phyloP scores from a whole-genome alignment of 805 yeast genomes.

The Metschnikowia amazonensis region DNA sequence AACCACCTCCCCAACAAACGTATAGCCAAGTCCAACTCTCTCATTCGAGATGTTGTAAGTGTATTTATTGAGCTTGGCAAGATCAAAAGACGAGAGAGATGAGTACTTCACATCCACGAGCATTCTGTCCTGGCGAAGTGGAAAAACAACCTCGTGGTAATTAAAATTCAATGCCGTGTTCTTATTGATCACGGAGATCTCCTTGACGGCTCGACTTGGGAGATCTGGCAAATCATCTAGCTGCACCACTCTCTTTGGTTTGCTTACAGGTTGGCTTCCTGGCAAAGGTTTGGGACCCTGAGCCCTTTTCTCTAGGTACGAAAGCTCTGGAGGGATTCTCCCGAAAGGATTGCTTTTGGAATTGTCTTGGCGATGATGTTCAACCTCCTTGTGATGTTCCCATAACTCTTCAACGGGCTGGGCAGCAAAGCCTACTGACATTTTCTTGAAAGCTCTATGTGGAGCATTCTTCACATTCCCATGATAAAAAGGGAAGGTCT shows the following conservation, averaged over 20 bases:
- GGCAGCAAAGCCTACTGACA: slow-evolving; percentile 36
- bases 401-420: slow-evolving; percentile 33
- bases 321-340: slow-evolving; percentile 39
- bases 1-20: slow-evolving; percentile 57
- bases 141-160: slow-evolving; percentile 46
- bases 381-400: slow-evolving; percentile 32
- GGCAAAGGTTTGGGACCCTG: slow-evolving; percentile 30
- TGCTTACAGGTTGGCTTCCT: slow-evolving; percentile 7
- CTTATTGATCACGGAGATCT: slow-evolving; percentile 43
- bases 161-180: slow-evolving; percentile 50
- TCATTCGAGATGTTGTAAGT: slow-evolving; percentile 48
- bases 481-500: too few species aligned
- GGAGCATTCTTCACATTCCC: too few species aligned
- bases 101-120: slow-evolving; percentile 58
- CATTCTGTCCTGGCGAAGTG: slow-evolving; percentile 45
- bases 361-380: slow-evolving; percentile 25
- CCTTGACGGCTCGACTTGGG: slow-evolving; percentile 41
- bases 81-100: slow-evolving; percentile 63
- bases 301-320: slow-evolving; percentile 28
- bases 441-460: background rate
- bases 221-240: slow-evolving; percentile 48
- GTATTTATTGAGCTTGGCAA: slow-evolving; percentile 56
- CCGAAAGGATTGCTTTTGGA: slow-evolving; percentile 34
- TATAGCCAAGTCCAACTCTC: slow-evolving; percentile 65
- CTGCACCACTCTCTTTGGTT: slow-evolving; percentile 7